Evolutionary conservation across 2,329 filamentous ascomycete species (phyloP).

Genomic region (Clarireedia hainanense): DNA sequence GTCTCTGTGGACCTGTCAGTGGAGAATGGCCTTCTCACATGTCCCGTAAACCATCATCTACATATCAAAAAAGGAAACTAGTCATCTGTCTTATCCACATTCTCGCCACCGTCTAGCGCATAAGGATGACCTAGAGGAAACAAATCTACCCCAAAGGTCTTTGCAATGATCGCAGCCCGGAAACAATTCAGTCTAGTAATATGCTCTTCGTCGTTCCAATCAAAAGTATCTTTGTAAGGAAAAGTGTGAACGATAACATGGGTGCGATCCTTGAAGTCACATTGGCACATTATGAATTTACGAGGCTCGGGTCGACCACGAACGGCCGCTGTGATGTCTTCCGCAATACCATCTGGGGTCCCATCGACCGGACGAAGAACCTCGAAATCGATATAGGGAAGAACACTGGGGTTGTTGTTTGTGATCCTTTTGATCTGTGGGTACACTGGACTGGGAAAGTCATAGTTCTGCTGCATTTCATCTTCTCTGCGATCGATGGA

Average conservation of each 20-base stretch:
- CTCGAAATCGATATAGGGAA: background rate
- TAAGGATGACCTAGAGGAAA: background rate
- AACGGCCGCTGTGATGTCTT: background rate
- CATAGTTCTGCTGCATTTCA: too few species aligned
- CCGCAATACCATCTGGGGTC: background rate
- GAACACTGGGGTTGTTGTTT: background rate
- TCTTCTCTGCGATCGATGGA: too few species aligned
- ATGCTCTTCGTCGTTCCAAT: background rate
- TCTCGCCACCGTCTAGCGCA: too few species aligned
- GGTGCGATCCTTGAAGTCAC: background rate
- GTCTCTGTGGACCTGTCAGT: too few species aligned
- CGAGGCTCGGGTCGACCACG: background rate
- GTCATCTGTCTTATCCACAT: too few species aligned
- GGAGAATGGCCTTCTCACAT: too few species aligned
- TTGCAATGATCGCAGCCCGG: background rate
- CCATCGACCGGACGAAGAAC: background rate
- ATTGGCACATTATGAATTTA: background rate
- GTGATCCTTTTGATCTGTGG: background rate
- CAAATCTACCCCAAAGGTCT: background rate
- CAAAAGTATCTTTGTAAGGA: background rate
- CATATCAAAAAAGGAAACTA: too few species aligned
- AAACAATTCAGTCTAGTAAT: background rate
- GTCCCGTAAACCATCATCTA: too few species aligned
- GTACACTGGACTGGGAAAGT: background rate
- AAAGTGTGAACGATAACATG: slow-evolving; percentile 1